These are phyloP conservation scores for Erigeron canadensis DNA, from an alignment of 129 eudicot genomes.

Conservation along the genomic window DNA sequence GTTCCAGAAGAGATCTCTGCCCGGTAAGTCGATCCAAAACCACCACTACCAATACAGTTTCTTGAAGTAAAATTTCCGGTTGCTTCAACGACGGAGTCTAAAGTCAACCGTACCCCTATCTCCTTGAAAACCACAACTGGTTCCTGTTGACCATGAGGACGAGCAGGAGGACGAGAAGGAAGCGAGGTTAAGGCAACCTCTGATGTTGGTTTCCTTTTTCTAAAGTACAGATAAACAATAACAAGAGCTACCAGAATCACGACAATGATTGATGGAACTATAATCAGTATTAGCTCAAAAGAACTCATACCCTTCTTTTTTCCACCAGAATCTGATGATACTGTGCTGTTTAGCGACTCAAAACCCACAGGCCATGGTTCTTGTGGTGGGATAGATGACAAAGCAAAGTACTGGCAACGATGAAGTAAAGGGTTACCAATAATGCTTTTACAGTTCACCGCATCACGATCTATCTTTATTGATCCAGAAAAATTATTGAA, in stretches of 20 bases:
- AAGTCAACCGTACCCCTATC: constrained; percentile 57
- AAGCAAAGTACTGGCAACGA: constrained; percentile 29
- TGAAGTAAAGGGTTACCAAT: constrained; percentile 36
- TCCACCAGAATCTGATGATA: constrained; percentile 19
- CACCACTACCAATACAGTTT: constrained; percentile 71
- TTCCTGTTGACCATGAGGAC: constrained; percentile 32
- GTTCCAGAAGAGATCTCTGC: constrained; percentile 58
- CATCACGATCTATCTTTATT: constrained; percentile 25
- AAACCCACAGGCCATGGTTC: constrained; percentile 21
- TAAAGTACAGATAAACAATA: constrained; percentile 39
- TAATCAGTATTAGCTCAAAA: constrained; percentile 39
- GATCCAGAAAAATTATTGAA: constrained; percentile 45
- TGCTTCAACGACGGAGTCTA: constrained; percentile 50
- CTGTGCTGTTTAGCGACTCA: constrained; percentile 18
- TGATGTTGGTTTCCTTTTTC: constrained; percentile 34
- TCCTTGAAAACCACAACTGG: constrained; percentile 47
- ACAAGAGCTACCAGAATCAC: constrained; percentile 45
- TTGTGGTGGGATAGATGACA: constrained; percentile 34
- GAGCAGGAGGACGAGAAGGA: constrained; percentile 20
- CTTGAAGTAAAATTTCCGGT: constrained; percentile 54
- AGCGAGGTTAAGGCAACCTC: constrained; percentile 19
- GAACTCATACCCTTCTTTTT: constrained; percentile 32
- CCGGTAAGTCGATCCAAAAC: constrained; percentile 68
- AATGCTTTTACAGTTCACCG: constrained; percentile 34
- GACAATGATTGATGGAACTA: constrained; percentile 44